These are phyloP conservation scores for Gremmenia infestans DNA, from an alignment of 2,329 filamentous ascomycete genomes.

Conservation along the genomic window DNA sequence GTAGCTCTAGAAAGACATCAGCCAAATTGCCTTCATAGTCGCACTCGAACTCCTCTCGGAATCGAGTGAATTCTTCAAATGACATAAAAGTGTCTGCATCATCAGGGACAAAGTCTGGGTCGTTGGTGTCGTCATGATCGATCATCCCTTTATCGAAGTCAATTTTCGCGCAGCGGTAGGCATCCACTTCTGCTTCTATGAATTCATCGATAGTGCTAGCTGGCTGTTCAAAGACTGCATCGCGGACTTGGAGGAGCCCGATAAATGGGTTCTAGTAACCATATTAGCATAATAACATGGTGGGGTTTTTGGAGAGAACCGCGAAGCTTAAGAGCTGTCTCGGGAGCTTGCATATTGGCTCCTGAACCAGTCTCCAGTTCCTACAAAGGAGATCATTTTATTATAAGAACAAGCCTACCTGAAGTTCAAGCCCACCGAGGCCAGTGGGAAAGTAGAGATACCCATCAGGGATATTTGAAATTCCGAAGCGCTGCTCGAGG, in stretches of 20 bases:
- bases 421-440: slow-evolving; percentile 37
- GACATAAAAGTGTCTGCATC: slow-evolving; percentile 33
- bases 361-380: no score
- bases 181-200: slow-evolving; percentile 31
- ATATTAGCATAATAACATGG: no score
- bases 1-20: slow-evolving; percentile 28
- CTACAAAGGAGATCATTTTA: no score
- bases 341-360: no score
- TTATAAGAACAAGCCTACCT: slow-evolving; percentile 3
- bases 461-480: slow-evolving; percentile 35
- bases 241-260: slow-evolving; percentile 26
- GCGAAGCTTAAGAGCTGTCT: no score
- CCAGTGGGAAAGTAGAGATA: slow-evolving; percentile 38
- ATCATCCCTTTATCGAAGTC: slow-evolving; percentile 27
- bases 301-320: no score
- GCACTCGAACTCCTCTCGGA: slow-evolving; percentile 32
- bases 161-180: slow-evolving; percentile 32
- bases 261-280: slow-evolving; percentile 35
- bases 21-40: slow-evolving; percentile 18
- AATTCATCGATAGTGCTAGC: slow-evolving; percentile 25
- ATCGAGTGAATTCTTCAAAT: slow-evolving; percentile 36
- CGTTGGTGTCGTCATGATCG: slow-evolving; percentile 11
- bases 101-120: slow-evolving; percentile 7
- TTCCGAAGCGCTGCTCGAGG: slow-evolving; percentile 45
- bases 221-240: slow-evolving; percentile 24